These are phyloP conservation scores for Fusarium graminum DNA, from an alignment of 2,329 filamentous ascomycete genomes.

Conservation along the genomic window DNA sequence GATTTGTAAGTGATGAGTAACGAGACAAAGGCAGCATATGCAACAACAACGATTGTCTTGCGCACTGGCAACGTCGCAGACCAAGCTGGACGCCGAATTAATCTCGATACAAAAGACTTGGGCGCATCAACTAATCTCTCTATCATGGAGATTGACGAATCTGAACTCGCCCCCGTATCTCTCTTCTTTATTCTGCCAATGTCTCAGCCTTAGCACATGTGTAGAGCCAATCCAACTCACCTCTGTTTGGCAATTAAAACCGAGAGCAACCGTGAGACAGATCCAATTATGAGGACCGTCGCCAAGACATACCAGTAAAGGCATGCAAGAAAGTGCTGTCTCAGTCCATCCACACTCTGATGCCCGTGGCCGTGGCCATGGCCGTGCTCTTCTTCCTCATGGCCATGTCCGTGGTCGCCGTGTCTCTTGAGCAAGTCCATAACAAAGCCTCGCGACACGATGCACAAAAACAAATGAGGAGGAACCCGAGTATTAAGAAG, in stretches of 20 bases:
- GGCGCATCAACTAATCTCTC: conserved; percentile 38
- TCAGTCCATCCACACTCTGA: conserved; percentile 42
- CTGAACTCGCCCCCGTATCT: conserved; percentile 29
- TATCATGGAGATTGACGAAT: conserved; percentile 25
- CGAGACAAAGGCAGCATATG: conserved; percentile 41
- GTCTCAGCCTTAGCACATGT: conserved; percentile 3
- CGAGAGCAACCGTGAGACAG: conserved; percentile 34
- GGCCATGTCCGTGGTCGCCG: conserved; percentile 39
- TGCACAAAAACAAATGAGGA: background rate
- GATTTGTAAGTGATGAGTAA: conserved; percentile 46
- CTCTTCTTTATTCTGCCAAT: conserved; percentile 34
- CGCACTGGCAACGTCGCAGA: conserved; percentile 35
- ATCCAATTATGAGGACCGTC: conserved; percentile 30
- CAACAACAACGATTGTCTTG: conserved; percentile 28
- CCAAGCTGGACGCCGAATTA: conserved; percentile 29
- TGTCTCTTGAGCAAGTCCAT: conserved; percentile 44
- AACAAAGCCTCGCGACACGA: conserved; percentile 1
- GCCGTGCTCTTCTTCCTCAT: conserved; percentile 35
- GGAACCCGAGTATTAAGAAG: background rate
- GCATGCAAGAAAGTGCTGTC: conserved; percentile 45
- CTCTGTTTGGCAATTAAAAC: conserved; percentile 43
- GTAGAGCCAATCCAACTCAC: conserved; percentile 25
- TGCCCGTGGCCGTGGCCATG: conserved; percentile 45
- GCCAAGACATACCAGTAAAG: conserved; percentile 47
- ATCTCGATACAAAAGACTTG: conserved; percentile 14